A percentile compares a stretch with the other conserved stretches of the same genome.
These are phyloP conservation scores for Scorias spongiosa DNA, from an alignment of 2,329 filamentous ascomycete species.

Conservation along the genomic window DNA sequence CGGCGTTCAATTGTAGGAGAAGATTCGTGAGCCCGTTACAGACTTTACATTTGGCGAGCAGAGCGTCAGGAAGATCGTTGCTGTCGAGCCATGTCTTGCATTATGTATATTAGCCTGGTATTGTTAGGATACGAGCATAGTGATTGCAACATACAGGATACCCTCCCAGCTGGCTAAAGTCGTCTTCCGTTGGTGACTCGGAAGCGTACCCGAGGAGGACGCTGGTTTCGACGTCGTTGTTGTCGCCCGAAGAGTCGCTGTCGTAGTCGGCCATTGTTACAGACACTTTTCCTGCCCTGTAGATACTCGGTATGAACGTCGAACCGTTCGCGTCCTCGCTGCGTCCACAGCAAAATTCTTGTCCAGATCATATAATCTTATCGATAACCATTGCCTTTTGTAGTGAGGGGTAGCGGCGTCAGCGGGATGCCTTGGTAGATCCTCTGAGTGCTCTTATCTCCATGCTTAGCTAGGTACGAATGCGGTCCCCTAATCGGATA, in stretches of 20 bases:
- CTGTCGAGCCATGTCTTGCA: slow-evolving; percentile 70
- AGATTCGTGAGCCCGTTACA: slow-evolving; percentile 75
- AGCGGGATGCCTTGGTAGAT: no score
- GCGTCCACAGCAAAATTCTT: no score
- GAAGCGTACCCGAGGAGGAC: slow-evolving; percentile 84
- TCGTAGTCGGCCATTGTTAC: slow-evolving; percentile 61
- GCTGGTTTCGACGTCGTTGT: slow-evolving; percentile 63
- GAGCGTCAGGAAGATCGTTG: slow-evolving; percentile 54
- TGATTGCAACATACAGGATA: slow-evolving; percentile 52
- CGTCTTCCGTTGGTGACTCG: slow-evolving; percentile 62
- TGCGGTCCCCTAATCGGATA: no score
- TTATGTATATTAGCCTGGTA: background rate
- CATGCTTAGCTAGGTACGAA: no score
- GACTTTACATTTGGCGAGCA: slow-evolving; percentile 69
- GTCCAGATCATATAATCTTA: no score
- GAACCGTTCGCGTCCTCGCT: no score
- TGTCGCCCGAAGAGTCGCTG: slow-evolving; percentile 63
- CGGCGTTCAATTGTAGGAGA: slow-evolving; percentile 79
- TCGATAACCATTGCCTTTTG: no score
- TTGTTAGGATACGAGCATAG: background rate
- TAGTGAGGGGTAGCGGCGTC: no score
- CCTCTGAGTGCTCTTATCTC: no score
- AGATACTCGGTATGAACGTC: no score
- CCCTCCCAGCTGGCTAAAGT: slow-evolving; percentile 77
- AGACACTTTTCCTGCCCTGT: background rate